phyloP scores from a whole-genome alignment of 176 grass and related monocot species.

The Carex scoparia region DNA sequence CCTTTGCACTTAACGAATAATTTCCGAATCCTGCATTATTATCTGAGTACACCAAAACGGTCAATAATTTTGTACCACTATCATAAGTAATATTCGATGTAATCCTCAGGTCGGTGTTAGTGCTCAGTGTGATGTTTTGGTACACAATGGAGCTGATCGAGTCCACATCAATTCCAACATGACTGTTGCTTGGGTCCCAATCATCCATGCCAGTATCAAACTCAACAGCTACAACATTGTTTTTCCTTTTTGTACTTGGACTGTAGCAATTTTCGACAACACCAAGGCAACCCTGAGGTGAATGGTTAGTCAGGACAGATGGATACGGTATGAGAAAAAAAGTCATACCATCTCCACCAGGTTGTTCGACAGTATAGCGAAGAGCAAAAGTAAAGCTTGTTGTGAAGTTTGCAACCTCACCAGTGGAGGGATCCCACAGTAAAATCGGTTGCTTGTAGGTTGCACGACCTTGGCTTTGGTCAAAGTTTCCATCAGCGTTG shows the following conservation, averaged over 20 bases:
- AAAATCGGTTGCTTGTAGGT: conserved; percentile 14
- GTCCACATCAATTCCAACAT: conserved; percentile 31
- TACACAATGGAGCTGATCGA: conserved; percentile 7
- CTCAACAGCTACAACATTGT: conserved; percentile 18
- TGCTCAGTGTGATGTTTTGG: conserved; percentile 7
- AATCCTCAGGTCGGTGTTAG: not conserved
- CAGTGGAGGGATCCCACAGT: conserved; percentile 17
- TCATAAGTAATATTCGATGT: not conserved
- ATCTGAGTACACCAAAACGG: conserved; percentile 2
- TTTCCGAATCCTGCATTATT: not conserved
- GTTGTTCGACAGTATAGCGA: not conserved
- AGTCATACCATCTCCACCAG: conserved; percentile 21
- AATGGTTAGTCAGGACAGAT: not conserved
- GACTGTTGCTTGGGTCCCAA: not conserved
- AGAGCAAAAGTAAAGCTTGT: conserved; percentile 24
- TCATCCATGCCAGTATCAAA: conserved; percentile 20
- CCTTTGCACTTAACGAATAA: not conserved
- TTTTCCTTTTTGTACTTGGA: not conserved
- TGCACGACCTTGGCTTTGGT: not conserved
- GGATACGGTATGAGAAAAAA: conserved; percentile 19
- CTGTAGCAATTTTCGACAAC: not conserved
- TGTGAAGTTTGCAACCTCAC: conserved; percentile 20
- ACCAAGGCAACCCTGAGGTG: conserved; percentile 24
- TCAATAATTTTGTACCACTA: conserved; percentile 4
- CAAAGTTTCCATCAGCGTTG: not conserved